Percentiles rank a stretch among this genome's conserved stretches.
phyloP scores from a whole-genome alignment of 106 monocot species.

The Dioscorea alata region DNA sequence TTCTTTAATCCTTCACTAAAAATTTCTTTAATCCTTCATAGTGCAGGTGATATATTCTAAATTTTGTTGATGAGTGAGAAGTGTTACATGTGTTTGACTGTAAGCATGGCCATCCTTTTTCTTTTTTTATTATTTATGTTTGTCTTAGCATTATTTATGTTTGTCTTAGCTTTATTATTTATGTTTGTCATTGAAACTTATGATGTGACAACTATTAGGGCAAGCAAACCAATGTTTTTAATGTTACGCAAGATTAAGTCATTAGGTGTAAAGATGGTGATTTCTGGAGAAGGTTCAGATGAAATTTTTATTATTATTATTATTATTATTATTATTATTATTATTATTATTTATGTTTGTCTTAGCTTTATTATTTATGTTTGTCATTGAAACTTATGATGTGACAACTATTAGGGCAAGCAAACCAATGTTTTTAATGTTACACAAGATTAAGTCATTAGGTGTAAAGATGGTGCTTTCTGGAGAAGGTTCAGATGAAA shows the following conservation, averaged over 20 bases:
- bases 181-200: too few species aligned
- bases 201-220: too few species aligned
- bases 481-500: constrained; percentile 48
- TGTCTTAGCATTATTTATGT: too few species aligned
- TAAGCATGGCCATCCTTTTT: background rate
- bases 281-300: too few species aligned
- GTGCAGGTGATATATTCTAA: constrained; percentile 16
- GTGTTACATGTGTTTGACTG: background rate
- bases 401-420: constrained; percentile 40
- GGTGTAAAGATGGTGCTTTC: constrained; percentile 50
- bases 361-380: constrained; percentile 7
- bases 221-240: too few species aligned
- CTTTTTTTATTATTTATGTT: background rate
- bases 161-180: too few species aligned
- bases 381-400: constrained; percentile 44
- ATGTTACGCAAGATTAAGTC: too few species aligned
- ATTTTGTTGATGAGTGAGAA: background rate
- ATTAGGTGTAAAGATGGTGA: too few species aligned
- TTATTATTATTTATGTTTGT: too few species aligned
- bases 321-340: too few species aligned
- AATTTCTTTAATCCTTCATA: constrained; percentile 29
- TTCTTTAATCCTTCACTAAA: too few species aligned
- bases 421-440: constrained; percentile 50
- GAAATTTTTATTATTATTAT: too few species aligned
- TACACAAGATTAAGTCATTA: constrained; percentile 40